Conservation (phyloP, 768 basidiomycete species). For the Cantharellus cinnabarinus region DNA sequence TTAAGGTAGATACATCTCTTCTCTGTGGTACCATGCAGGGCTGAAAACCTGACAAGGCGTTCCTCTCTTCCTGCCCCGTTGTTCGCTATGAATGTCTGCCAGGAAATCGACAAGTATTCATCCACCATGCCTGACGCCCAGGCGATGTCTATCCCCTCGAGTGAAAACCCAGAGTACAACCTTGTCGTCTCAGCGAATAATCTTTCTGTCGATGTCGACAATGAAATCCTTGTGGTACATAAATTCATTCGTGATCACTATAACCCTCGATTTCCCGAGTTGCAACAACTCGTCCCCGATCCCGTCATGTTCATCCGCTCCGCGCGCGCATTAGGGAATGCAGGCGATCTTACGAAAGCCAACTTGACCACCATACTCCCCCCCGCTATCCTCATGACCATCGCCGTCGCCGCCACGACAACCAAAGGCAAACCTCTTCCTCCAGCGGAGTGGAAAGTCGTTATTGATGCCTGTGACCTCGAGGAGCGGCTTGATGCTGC, state of each 20-base stretch:
- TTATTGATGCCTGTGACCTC: conserved; percentile 72
- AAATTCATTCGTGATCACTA: conserved; percentile 99
- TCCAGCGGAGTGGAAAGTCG: conserved; percentile 54
- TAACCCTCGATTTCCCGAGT: conserved; percentile 81
- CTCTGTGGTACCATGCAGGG: neutral
- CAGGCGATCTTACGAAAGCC: conserved; percentile 78
- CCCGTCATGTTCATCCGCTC: conserved; percentile 83
- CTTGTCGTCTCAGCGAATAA: conserved; percentile 97
- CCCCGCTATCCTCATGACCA: conserved; percentile 83
- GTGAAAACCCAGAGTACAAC: conserved; percentile 87
- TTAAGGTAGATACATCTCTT: conserved; percentile 33
- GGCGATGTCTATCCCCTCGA: conserved; percentile 57
- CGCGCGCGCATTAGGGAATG: conserved; percentile 73
- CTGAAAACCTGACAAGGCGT: neutral
- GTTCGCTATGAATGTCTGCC: neutral
- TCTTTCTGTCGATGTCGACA: conserved; percentile 92
- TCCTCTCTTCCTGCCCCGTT: neutral
- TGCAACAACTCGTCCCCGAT: conserved; percentile 86
- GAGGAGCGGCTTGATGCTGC: conserved; percentile 77
- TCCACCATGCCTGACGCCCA: conserved; percentile 56
- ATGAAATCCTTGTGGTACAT: conserved; percentile 91
- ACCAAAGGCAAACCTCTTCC: conserved; percentile 57
- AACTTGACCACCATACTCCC: conserved; percentile 63
- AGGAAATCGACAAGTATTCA: conserved; percentile 87
- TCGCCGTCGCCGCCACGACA: conserved; percentile 87